Conservation (phyloP, 2,329 filamentous ascomycete species). For the Ascochyta viciae-villosae region DNA sequence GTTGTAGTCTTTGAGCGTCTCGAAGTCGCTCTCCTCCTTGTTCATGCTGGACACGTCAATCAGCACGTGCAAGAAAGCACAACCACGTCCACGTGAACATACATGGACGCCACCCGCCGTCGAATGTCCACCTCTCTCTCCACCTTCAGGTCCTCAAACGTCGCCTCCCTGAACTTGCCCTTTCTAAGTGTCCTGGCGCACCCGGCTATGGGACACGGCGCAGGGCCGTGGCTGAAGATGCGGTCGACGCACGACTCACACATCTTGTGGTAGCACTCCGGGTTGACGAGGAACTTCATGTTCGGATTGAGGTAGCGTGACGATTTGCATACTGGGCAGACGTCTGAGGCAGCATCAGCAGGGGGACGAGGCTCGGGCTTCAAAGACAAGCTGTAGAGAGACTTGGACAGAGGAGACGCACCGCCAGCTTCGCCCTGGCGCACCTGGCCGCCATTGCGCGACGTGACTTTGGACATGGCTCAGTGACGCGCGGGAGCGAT, state of each 20-base stretch:
- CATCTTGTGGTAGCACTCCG: constrained; percentile 99
- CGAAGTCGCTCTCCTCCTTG: constrained; percentile 88
- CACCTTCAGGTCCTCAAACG: constrained; percentile 85
- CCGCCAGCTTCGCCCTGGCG: constrained; percentile 47
- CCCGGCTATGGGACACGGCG: constrained; percentile 88
- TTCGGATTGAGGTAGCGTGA: constrained; percentile 92
- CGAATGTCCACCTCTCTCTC: constrained; percentile 95
- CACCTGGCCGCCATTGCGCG: constrained; percentile 37
- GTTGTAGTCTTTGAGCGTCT: constrained; percentile 82
- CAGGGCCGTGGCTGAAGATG: constrained; percentile 90
- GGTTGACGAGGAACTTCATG: constrained; percentile 95
- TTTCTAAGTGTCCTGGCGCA: constrained; percentile 88
- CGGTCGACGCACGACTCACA: constrained; percentile 95
- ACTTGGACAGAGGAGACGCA: constrained; percentile 45
- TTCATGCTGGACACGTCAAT: constrained; percentile 70
- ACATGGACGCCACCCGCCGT: constrained; percentile 68
- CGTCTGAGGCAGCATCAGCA: constrained; percentile 62
- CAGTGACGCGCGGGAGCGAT: constrained; percentile 1
- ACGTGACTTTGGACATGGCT: constrained; percentile 45
- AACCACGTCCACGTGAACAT: constrained; percentile 52
- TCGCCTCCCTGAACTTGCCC: constrained; percentile 83
- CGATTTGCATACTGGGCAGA: constrained; percentile 97
- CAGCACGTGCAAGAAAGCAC: no score
- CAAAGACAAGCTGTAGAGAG: constrained; percentile 40
- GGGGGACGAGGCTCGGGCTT: constrained; percentile 16